These are phyloP conservation scores for Didymella pinodella DNA, from an alignment of 2,329 filamentous ascomycete genomes.

Conservation along the genomic window DNA sequence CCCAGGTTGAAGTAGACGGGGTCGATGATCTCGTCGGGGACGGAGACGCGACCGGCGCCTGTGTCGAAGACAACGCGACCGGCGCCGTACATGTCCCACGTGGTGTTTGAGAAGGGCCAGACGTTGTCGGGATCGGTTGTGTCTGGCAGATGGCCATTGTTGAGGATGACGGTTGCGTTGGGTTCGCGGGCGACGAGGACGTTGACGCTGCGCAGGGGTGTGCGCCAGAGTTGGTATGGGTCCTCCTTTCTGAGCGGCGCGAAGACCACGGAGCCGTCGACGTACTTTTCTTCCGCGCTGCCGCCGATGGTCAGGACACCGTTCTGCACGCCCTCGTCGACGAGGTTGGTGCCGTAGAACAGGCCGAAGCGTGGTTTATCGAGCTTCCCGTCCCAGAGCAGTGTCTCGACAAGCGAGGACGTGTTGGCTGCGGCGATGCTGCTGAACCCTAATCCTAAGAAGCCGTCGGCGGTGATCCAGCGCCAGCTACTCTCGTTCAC, in stretches of 20 bases:
- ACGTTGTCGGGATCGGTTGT: slow-evolving; percentile 10
- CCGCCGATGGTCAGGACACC: slow-evolving; percentile 29
- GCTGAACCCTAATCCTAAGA: slow-evolving; percentile 30
- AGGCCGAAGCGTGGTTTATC: slow-evolving; percentile 26
- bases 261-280: slow-evolving; percentile 67
- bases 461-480: slow-evolving; percentile 32
- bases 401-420: slow-evolving; percentile 26
- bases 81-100: slow-evolving; percentile 9
- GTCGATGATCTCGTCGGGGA: slow-evolving; percentile 19
- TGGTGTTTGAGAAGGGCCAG: slow-evolving; percentile 20
- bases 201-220: slow-evolving; percentile 25
- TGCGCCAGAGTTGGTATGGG: slow-evolving; percentile 28
- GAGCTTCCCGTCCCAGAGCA: slow-evolving; percentile 26
- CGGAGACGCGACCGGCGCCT: slow-evolving; percentile 26
- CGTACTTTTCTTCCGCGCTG: slow-evolving; percentile 63
- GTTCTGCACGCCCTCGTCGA: slow-evolving; percentile 18
- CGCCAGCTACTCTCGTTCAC: slow-evolving; percentile 28
- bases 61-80: slow-evolving; percentile 29
- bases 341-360: slow-evolving; percentile 28
- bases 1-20: slow-evolving; percentile 32
- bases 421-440: slow-evolving; percentile 28
- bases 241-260: slow-evolving; percentile 22
- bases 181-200: slow-evolving; percentile 15
- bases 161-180: slow-evolving; percentile 18
- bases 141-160: slow-evolving; percentile 11